Evolutionary conservation across 2,329 filamentous ascomycete genomes (phyloP).

Genomic region (Pseudopithomyces chartarum): DNA sequence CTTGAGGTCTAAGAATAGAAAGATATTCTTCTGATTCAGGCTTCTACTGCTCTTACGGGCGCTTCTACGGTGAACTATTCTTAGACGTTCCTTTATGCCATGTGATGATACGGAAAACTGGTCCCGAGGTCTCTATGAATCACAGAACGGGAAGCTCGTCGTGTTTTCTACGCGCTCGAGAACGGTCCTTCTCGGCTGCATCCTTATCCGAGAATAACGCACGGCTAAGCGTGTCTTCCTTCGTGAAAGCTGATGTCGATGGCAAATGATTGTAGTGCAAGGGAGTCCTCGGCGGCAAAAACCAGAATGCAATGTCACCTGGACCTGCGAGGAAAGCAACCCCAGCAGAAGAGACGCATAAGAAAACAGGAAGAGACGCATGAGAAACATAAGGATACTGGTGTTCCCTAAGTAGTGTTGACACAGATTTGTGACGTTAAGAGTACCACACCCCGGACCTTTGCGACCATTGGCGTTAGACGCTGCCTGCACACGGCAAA

Average conservation of each 20-base stretch:
- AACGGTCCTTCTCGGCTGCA: background rate
- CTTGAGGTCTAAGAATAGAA: too few relatives aligned
- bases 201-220: background rate
- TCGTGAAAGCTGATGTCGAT: too few relatives aligned
- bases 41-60: too few relatives aligned
- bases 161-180: background rate
- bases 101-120: too few relatives aligned
- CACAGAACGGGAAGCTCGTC: background rate
- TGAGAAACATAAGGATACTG: slow-evolving; percentile 12
- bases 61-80: too few relatives aligned
- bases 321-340: slow-evolving; percentile 6
- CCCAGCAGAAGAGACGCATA: slow-evolving; percentile 1
- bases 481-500: slow-evolving; percentile 12
- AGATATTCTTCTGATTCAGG: too few relatives aligned
- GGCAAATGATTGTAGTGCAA: background rate
- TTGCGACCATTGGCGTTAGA: slow-evolving; percentile 29
- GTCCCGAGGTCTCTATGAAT: too few relatives aligned
- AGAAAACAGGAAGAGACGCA: slow-evolving; percentile 16
- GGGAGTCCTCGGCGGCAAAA: background rate
- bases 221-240: too few relatives aligned
- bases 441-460: slow-evolving; percentile 21
- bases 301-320: slow-evolving; percentile 7
- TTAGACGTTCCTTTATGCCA: too few relatives aligned
- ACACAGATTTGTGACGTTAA: slow-evolving; percentile 28
- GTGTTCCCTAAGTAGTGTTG: slow-evolving; percentile 17